A percentile compares a stretch with the other conserved stretches of the same genome.
Conservation (phyloP, 1,284 basidiomycete species). For the Ganoderma sp. region DNA sequence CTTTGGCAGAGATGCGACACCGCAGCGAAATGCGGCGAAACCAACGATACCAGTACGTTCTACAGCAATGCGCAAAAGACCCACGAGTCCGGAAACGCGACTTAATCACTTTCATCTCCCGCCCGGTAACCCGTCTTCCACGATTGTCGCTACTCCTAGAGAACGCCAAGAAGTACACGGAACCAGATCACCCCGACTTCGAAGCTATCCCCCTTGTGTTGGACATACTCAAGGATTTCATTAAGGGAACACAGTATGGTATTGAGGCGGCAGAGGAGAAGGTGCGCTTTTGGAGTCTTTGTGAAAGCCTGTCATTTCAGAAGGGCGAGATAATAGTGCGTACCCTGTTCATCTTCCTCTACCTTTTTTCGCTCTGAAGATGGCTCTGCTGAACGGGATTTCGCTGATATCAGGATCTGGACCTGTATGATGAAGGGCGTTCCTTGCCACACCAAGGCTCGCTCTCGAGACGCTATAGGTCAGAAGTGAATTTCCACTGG, state of each 20-base stretch:
- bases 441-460: conserved; percentile 69
- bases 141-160: conserved; percentile 77
- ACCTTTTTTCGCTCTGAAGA: background rate
- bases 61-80: conserved; percentile 65
- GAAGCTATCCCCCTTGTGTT: conserved; percentile 72
- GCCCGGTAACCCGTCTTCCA: conserved; percentile 83
- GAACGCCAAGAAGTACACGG: conserved; percentile 69
- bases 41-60: conserved; percentile 66
- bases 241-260: conserved; percentile 82
- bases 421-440: conserved; percentile 74
- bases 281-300: conserved; percentile 81
- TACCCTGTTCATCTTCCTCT: conserved; percentile 10
- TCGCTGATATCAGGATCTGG: conserved; percentile 66
- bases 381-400: background rate
- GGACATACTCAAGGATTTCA: conserved; percentile 64
- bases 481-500: conserved; percentile 70
- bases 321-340: conserved; percentile 79
- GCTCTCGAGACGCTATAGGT: conserved; percentile 57
- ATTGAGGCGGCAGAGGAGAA: conserved; percentile 84
- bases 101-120: conserved; percentile 78
- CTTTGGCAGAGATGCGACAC: conserved; percentile 78
- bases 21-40: conserved; percentile 74
- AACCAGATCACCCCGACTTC: conserved; percentile 65
- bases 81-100: conserved; percentile 78
- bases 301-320: conserved; percentile 73